These are phyloP conservation scores for Platismatia glauca DNA, from an alignment of 495 filamentous ascomycete species.

Conservation along the genomic window DNA sequence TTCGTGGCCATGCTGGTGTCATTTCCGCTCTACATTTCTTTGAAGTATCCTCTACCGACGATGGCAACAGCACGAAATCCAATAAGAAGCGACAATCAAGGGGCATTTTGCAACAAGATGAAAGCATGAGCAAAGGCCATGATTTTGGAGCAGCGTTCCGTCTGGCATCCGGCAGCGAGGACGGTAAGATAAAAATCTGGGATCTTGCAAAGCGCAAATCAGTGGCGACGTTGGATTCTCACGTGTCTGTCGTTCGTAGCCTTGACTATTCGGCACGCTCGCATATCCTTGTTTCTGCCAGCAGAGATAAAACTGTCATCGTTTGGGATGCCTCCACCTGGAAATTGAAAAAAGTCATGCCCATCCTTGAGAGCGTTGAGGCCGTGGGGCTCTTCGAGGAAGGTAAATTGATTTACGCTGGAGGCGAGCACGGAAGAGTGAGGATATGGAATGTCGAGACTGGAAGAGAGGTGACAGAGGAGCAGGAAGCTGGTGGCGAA, in stretches of 20 bases:
- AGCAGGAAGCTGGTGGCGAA: constrained; percentile 57
- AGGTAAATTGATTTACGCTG: constrained; percentile 65
- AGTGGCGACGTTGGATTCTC: constrained; percentile 72
- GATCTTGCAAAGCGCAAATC: constrained; percentile 76
- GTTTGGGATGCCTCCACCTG: constrained; percentile 80
- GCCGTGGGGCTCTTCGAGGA: constrained; percentile 66
- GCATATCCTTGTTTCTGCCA: constrained; percentile 74
- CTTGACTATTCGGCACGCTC: constrained; percentile 69
- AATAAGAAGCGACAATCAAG: constrained; percentile 38
- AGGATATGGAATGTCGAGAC: constrained; percentile 72
- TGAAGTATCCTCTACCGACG: constrained; percentile 46
- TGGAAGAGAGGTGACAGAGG: constrained; percentile 68
- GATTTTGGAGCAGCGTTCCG: constrained; percentile 52
- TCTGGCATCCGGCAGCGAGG: constrained; percentile 84
- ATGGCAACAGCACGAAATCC: constrained; percentile 27
- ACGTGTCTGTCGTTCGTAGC: constrained; percentile 83
- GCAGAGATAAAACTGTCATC: constrained; percentile 88
- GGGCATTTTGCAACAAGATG: constrained; percentile 38
- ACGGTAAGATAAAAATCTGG: constrained; percentile 86
- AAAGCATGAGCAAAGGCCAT: constrained; percentile 33
- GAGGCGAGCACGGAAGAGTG: constrained; percentile 73
- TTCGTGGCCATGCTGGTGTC: constrained; percentile 82
- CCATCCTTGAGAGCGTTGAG: constrained; percentile 79
- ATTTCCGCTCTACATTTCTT: constrained; percentile 91
- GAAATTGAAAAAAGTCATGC: constrained; percentile 74